Evolutionary conservation across 805 yeast genomes (phyloP).

Genomic region (Sugiyamaella floridensis): DNA sequence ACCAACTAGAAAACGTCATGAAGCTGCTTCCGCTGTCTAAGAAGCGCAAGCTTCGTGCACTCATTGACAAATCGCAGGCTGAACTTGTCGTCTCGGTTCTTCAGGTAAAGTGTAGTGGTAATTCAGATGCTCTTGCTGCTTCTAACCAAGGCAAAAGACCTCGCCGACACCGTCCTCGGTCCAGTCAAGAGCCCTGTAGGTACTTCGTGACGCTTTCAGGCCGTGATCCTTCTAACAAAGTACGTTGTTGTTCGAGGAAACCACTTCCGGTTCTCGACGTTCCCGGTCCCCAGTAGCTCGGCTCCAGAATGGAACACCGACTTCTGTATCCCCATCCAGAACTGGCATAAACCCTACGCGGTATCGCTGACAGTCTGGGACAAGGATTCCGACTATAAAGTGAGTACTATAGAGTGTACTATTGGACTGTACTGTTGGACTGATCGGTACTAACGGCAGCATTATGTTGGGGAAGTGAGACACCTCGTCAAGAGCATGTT

Average conservation of each 20-base stretch:
- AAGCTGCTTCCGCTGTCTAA: background rate
- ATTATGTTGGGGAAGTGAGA: background rate
- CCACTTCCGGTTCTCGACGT: slow-evolving; percentile 33
- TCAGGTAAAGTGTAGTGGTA: background rate
- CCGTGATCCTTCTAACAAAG: background rate
- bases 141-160: background rate
- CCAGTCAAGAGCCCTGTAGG: slow-evolving; percentile 3
- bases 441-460: background rate
- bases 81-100: background rate
- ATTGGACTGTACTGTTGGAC: background rate
- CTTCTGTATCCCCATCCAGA: slow-evolving; percentile 41
- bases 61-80: background rate
- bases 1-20: background rate
- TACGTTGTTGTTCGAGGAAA: slow-evolving; percentile 24
- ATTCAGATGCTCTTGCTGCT: background rate
- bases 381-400: slow-evolving; percentile 22
- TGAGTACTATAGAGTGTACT: slow-evolving; percentile 14
- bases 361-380: slow-evolving; percentile 25
- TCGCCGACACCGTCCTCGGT: slow-evolving; percentile 5
- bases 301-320: slow-evolving; percentile 74
- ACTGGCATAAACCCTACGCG: slow-evolving; percentile 11
- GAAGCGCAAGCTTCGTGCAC: background rate
- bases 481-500: background rate
- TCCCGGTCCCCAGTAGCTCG: slow-evolving; percentile 59
- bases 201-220: background rate